Evolutionary conservation across 2,329 filamentous ascomycete genomes (phyloP).

Genomic region (Penicillium sp.): DNA sequence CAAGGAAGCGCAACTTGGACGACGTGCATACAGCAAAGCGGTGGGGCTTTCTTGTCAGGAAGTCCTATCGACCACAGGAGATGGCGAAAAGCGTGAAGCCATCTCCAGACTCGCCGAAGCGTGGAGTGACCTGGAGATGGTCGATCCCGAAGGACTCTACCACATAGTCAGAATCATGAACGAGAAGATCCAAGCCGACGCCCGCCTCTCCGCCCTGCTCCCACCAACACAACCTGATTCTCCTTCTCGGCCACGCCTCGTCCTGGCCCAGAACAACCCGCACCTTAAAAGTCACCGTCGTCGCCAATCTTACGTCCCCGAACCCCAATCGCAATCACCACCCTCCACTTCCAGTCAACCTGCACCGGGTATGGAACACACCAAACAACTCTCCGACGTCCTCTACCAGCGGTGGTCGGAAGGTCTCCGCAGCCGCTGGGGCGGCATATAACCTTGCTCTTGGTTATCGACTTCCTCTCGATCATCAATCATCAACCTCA

Average conservation of each 20-base stretch:
- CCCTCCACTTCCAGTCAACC: conserved; percentile 51
- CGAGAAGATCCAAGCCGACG: conserved; percentile 59
- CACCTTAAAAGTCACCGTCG: conserved; percentile 75
- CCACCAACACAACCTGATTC: conserved; percentile 38
- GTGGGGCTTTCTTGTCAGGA: conserved; percentile 82
- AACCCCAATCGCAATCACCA: conserved; percentile 39
- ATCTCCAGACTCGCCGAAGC: conserved; percentile 80
- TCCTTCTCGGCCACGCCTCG: conserved; percentile 59
- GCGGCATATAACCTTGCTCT: conserved; percentile 29
- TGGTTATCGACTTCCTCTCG: neutral
- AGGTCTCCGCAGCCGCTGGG: conserved; percentile 70
- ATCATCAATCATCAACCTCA: conserved; percentile 1
- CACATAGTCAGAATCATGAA: conserved; percentile 76
- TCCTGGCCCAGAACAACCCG: conserved; percentile 77
- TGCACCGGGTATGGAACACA: conserved; percentile 82
- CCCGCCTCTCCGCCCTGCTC: conserved; percentile 40
- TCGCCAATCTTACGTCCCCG: conserved; percentile 50
- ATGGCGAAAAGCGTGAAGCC: conserved; percentile 72
- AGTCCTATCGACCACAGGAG: conserved; percentile 72
- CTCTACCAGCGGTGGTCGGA: conserved; percentile 89
- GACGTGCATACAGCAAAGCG: conserved; percentile 74
- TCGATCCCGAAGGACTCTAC: conserved; percentile 87
- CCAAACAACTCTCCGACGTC: conserved; percentile 81
- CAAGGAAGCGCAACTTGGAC: conserved; percentile 80
- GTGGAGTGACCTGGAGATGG: conserved; percentile 75